These are phyloP conservation scores for Colletotrichum somersetense DNA, from an alignment of 2,329 filamentous ascomycete genomes.

Conservation along the genomic window DNA sequence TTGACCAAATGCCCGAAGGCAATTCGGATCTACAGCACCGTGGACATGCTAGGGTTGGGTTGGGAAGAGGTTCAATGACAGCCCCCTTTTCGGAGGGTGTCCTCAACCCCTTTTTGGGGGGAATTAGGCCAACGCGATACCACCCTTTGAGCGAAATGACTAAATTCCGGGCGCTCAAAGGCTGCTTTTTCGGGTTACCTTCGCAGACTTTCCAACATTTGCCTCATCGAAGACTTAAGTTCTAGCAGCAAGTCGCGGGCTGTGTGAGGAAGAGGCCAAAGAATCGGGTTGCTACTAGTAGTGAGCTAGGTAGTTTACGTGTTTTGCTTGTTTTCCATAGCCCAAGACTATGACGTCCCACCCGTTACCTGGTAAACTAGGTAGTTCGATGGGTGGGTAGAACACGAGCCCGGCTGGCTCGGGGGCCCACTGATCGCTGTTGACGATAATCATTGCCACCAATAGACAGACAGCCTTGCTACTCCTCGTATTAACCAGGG, in stretches of 20 bases:
- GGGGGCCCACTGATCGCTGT: conserved; percentile 22
- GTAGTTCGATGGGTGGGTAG: background rate
- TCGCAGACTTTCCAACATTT: too few species aligned
- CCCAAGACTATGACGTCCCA: conserved; percentile 6
- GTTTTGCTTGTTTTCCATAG: background rate
- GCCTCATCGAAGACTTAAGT: background rate
- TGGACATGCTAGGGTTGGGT: background rate
- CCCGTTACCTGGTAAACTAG: background rate
- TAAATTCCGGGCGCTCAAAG: too few species aligned
- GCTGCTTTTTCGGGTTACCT: background rate
- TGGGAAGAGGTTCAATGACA: background rate
- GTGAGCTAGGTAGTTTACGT: too few species aligned
- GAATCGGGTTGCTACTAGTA: background rate
- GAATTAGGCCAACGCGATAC: too few species aligned
- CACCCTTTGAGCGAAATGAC: too few species aligned
- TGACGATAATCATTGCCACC: conserved; percentile 30
- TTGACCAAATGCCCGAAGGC: too few species aligned
- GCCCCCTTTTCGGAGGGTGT: background rate
- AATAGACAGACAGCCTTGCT: background rate
- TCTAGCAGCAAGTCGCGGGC: too few species aligned
- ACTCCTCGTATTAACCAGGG: conserved; percentile 29
- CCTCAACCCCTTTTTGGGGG: background rate
- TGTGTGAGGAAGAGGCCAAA: background rate
- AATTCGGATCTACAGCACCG: too few species aligned
- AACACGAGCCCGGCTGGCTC: conserved; percentile 26